A percentile compares a stretch with the other conserved stretches of the same genome.
Evolutionary conservation across 1,284 basidiomycete genomes (phyloP).

Genomic region (Xerocomus cyaneibrunnescens): DNA sequence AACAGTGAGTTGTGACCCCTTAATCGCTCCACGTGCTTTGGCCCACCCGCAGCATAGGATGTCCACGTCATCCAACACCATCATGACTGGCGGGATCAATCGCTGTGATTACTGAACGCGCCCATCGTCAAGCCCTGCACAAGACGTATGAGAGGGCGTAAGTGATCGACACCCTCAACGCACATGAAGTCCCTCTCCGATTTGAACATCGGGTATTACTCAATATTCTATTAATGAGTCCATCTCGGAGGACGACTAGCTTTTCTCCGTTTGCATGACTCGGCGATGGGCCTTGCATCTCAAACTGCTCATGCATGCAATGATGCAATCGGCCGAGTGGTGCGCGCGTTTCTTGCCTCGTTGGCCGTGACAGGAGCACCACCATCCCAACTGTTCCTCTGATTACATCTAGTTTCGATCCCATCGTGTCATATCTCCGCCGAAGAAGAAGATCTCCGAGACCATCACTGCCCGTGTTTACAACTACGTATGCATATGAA

Average conservation of each 20-base stretch:
- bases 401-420: not conserved
- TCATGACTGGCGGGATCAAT: slow-evolving; percentile 1
- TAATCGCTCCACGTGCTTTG: not conserved
- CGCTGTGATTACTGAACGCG: not conserved
- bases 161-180: slow-evolving; percentile 2
- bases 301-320: not conserved
- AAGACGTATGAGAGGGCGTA: not conserved
- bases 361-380: not conserved
- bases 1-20: not conserved
- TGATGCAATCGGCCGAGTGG: slow-evolving; percentile 3
- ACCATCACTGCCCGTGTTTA: not conserved
- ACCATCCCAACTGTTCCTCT: not conserved
- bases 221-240: not conserved
- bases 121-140: not conserved
- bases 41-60: not conserved
- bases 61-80: not conserved
- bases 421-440: slow-evolving; percentile 23
- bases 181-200: not conserved
- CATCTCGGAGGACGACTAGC: slow-evolving; percentile 1
- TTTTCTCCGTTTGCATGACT: not conserved
- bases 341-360: slow-evolving; percentile 5
- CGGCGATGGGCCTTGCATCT: not conserved
- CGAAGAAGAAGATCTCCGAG: slow-evolving; percentile 15
- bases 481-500: not conserved
- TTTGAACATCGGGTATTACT: not conserved